These are phyloP conservation scores for Yamadazyma olivae DNA, from an alignment of 805 yeast genomes.

Conservation along the genomic window DNA sequence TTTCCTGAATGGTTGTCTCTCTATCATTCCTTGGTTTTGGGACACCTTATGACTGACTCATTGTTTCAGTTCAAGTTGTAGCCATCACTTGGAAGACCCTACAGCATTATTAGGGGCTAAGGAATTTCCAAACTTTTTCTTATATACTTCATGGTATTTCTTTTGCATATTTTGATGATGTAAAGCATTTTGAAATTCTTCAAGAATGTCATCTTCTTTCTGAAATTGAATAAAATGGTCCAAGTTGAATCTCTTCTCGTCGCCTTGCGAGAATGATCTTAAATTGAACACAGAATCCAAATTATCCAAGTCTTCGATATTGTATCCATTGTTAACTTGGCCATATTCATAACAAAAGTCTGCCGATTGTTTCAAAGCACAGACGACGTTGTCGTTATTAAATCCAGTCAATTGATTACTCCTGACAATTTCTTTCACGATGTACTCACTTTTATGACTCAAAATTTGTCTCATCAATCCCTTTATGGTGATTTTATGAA, in stretches of 20 bases:
- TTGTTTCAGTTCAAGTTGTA: too few species aligned
- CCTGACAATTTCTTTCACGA: constrained; percentile 7
- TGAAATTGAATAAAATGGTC: constrained; percentile 10
- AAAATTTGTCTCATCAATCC: constrained; percentile 26
- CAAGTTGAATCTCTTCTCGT: constrained; percentile 9
- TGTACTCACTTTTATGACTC: constrained; percentile 1
- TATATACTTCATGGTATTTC: too few species aligned
- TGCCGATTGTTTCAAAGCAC: constrained; percentile 27
- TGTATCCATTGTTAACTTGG: too few species aligned
- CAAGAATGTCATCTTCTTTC: constrained; percentile 10
- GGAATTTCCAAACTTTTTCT: too few species aligned
- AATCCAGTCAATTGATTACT: constrained; percentile 9
- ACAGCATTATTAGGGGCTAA: too few species aligned
- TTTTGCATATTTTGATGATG: too few species aligned
- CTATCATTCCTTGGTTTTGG: too few species aligned
- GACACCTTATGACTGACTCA: too few species aligned
- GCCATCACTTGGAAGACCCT: too few species aligned
- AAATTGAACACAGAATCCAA: constrained; percentile 8
- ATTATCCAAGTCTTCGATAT: background rate
- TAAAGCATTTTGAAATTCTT: constrained; percentile 10
- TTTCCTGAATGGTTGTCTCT: too few species aligned
- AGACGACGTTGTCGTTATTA: constrained; percentile 26
- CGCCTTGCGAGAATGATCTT: constrained; percentile 2
- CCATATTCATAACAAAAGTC: constrained; percentile 31
- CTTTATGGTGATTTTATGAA: constrained; percentile 29